Conservation (phyloP, 169 alveolate genomes). For the Plasmodium berghei region DNA sequence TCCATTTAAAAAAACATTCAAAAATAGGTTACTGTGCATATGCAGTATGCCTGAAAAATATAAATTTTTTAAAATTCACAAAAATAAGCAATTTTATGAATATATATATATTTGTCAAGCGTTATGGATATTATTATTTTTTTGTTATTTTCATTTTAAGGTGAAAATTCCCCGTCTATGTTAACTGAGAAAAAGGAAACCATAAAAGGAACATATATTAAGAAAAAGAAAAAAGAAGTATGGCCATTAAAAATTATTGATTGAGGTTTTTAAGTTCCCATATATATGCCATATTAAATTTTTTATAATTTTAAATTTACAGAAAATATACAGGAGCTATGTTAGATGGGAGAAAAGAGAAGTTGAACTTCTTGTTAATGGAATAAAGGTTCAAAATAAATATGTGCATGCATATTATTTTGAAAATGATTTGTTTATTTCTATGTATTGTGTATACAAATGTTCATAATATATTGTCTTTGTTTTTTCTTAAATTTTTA, state of each 20-base stretch:
- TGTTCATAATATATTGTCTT: neutral
- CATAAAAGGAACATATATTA: neutral
- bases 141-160: slow-evolving; percentile 21
- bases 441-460: too few species aligned
- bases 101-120: too few species aligned
- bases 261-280: neutral
- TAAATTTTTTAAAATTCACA: neutral
- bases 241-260: too few species aligned
- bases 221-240: slow-evolving; percentile 5
- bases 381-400: slow-evolving; percentile 26
- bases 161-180: neutral
- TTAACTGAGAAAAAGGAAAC: slow-evolving; percentile 5
- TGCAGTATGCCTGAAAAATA: too few species aligned
- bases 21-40: too few species aligned
- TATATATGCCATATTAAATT: neutral
- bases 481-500: neutral
- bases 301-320: neutral
- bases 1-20: too few species aligned
- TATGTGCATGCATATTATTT: neutral
- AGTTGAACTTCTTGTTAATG: slow-evolving; percentile 17
- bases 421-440: too few species aligned
- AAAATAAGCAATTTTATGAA: too few species aligned
- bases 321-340: slow-evolving; percentile 26
- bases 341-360: slow-evolving; percentile 43
- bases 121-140: neutral